Evolutionary conservation across 2,329 filamentous ascomycete genomes (phyloP), one percentile per base, ranked within the genome.

Genomic region (Tolypocladium inflatum): DNA sequence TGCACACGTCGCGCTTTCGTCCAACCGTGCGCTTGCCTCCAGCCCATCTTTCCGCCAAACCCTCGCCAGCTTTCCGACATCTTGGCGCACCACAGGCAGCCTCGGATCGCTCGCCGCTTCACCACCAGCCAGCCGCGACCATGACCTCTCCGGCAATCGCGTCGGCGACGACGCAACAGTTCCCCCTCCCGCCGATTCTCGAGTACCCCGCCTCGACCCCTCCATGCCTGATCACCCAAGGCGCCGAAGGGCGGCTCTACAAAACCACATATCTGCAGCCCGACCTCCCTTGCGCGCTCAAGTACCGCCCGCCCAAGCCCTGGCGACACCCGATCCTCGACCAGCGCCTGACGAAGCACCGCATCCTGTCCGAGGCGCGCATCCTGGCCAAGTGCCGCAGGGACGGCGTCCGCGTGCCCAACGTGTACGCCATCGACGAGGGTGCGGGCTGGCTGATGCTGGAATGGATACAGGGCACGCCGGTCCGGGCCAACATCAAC

Each of bases 161-260:
- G 3, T 53, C 60, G 21, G 37, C 55, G 30, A 62, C 67, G 55
- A 56, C 62, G 30, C 65, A 69, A 55, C 61, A 65, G 58, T 78
- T 79, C 65, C 74, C 79, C 63, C 85, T 90, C 61, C 87, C 87
- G 42, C 73, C 78, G 39, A 81, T 87, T 64, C 87, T 91, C 73
- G 78, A 79, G 59, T 77, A 84, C 76, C 81, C 82, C 70, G 77
- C 81, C 61, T 77, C 83, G 43, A 72, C 78, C 64, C 73, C 82
- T 54, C 85, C 90, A 62, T 73, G 70, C 54, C 88, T 96, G 68
- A 84, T 97, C 65, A 87, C 90, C 58, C 94, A 97, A 80, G 94
- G 94, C 75, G 94, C 94, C 70, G 94, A 99, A 83, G 92, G 90
- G 60, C 90, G 93, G 63, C 84, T 99, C 69, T 97, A 95, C 83